Evolutionary conservation across 371 early-diverging fungal species (phyloP), one percentile per base, ranked within the genome.

Genomic region (Mortierella sp.): DNA sequence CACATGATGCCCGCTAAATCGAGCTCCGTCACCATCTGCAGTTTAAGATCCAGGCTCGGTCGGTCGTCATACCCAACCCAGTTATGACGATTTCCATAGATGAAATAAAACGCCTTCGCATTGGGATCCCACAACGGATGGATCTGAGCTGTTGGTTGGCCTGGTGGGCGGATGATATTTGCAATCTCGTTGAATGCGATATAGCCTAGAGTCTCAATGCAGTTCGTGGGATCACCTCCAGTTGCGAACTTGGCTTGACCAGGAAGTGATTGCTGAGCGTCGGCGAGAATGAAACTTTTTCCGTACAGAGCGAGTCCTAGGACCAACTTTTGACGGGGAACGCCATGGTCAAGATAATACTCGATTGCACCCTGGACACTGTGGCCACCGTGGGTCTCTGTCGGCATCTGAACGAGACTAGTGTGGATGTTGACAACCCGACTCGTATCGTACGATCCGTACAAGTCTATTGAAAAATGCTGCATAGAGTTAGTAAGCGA

Each of bases 231-330:
- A 15, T 64, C 66, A 5, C 72, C 72, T 28, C 61, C 66, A 19
- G 39, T 14, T 1, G 6, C 56, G 49, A 65, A 72, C 14, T 24
- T 30, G 4, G 72, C 66, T 6, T 3, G 27, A 2, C 72, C 72
- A 1, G 72, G 72, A 3, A 32, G 17, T 6, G 46, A 8, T 3
- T 56, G 37, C 9, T 44, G 46, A 6, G 47, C 6, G 39, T 65
- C 43, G 7, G 61, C 12, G 24, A 72, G 62, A 15, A 60, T 17
- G 24, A 56, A 65, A 2, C 65, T 72, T n/a, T 72, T 72, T n/a
- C 93, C 94, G 67, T 94, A 95, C 57, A 92, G 76, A 2, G 88
- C 87, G 11, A 90, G 67, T 9, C 96, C 93, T 52, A 95, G 83
- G 2, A 94, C 92, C 11, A 96, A 57, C 70, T 95, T 94, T 30